A percentile compares a stretch with the other conserved stretches of the same genome.
phyloP scores from a whole-genome alignment of 345 rosid genomes.

The Lepidium sativum region DNA sequence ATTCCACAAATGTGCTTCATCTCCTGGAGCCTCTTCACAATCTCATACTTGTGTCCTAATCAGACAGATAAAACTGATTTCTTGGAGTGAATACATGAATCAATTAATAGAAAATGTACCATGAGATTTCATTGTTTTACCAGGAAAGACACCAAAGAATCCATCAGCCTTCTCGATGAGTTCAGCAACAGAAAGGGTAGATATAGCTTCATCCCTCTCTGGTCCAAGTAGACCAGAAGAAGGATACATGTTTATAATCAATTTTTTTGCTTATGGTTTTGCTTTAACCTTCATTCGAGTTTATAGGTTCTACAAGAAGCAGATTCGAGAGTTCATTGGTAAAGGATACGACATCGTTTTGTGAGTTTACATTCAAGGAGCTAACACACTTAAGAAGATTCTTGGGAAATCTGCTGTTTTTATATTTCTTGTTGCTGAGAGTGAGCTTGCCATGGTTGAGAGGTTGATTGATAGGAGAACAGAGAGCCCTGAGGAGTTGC shows the following conservation, averaged over 20 bases:
- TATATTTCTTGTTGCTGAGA: constrained; percentile 48
- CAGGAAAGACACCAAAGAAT: constrained; percentile 91
- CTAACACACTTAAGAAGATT: constrained; percentile 52
- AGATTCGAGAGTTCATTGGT: constrained; percentile 57
- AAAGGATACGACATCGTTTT: constrained; percentile 60
- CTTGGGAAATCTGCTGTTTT: constrained; percentile 68
- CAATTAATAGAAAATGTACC: background rate
- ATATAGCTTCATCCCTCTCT: constrained; percentile 40
- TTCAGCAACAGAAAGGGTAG: constrained; percentile 60
- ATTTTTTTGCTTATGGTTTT: no score
- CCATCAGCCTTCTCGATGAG: constrained; percentile 96
- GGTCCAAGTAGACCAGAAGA: constrained; percentile 83
- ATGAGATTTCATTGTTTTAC: constrained; percentile 26
- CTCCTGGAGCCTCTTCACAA: constrained; percentile 77
- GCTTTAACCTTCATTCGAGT: no score
- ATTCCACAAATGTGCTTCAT: constrained; percentile 92
- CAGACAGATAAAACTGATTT: background rate
- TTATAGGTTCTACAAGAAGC: no score
- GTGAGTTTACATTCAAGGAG: constrained; percentile 85
- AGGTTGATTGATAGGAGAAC: constrained; percentile 72
- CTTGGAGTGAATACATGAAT: background rate
- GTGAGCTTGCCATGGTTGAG: constrained; percentile 46
- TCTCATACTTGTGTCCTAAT: constrained; percentile 88
- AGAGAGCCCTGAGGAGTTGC: constrained; percentile 55
- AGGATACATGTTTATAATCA: constrained; percentile 99